Evolutionary conservation across 495 filamentous ascomycete species (phyloP).

Genomic region (Bathelium albidoporum): DNA sequence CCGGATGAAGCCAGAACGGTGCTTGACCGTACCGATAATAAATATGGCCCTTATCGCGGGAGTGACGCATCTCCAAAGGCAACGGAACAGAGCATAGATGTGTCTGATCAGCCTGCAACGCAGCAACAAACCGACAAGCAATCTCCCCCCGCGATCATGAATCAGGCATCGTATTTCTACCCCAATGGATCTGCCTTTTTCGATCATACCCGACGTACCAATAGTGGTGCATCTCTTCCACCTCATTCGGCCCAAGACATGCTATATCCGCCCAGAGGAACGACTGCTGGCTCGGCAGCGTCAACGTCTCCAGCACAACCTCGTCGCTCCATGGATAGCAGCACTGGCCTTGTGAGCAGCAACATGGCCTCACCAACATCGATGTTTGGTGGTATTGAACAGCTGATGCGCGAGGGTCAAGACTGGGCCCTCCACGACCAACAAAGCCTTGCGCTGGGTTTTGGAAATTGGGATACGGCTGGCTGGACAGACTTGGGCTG

Average conservation of each 20-base stretch:
- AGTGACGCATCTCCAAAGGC: conserved; percentile 17
- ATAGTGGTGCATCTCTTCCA: not conserved
- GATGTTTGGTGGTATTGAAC: conserved; percentile 33
- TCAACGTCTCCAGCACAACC: conserved; percentile 8
- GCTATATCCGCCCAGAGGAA: not conserved
- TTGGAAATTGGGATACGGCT: conserved; percentile 29
- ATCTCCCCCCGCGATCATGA: not conserved
- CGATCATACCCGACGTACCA: not conserved
- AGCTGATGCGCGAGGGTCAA: conserved; percentile 30
- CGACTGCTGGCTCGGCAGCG: not conserved
- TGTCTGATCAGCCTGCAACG: not conserved
- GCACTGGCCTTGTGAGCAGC: conserved; percentile 2
- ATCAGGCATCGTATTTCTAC: not conserved
- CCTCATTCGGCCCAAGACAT: not conserved
- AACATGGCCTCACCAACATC: conserved; percentile 23
- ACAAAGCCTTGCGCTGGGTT: conserved; percentile 26
- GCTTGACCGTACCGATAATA: conserved; percentile 52
- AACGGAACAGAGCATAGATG: not conserved
- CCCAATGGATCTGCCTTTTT: not conserved
- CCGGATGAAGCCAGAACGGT: conserved; percentile 72
- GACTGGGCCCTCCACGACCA: conserved; percentile 33
- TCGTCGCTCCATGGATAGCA: conserved; percentile 5
- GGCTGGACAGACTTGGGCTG: conserved; percentile 18
- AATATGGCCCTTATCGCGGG: conserved; percentile 33
- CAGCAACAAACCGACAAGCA: not conserved